These are phyloP conservation scores for Acorus calamus DNA, from an alignment of 106 monocot genomes.

Conservation along the genomic window DNA sequence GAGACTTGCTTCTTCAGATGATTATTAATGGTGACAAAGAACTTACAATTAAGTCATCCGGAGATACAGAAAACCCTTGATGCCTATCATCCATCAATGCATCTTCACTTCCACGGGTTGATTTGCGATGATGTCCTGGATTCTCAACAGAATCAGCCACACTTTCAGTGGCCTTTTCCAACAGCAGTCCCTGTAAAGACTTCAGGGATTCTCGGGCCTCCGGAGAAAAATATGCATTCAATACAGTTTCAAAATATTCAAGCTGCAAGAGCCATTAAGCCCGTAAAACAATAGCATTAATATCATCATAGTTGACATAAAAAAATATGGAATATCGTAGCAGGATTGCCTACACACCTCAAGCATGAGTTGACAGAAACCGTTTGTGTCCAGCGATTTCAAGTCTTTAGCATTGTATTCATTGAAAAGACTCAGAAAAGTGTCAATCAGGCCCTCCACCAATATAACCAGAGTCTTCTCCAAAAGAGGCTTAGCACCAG, in stretches of 20 bases:
- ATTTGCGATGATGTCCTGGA: conserved; percentile 67
- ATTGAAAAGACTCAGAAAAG: conserved; percentile 70
- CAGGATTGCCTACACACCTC: conserved; percentile 35
- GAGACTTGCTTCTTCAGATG: not conserved
- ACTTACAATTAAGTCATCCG: conserved; percentile 94
- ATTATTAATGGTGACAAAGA: not conserved
- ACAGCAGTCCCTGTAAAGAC: conserved; percentile 62
- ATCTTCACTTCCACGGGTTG: conserved; percentile 97
- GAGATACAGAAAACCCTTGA: conserved; percentile 42
- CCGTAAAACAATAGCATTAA: not conserved
- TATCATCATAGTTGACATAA: not conserved
- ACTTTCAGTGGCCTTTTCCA: conserved; percentile 80
- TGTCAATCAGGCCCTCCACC: conserved; percentile 90
- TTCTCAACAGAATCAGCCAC: conserved; percentile 49
- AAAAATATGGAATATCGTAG: not conserved
- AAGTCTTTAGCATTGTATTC: conserved; percentile 60
- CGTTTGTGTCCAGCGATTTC: conserved; percentile 68
- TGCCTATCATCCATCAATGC: conserved; percentile 67
- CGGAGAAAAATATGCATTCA: conserved; percentile 69
- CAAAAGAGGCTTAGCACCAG: conserved; percentile 70
- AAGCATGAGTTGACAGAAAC: conserved; percentile 95
- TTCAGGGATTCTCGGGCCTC: conserved; percentile 77
- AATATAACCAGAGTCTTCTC: conserved; percentile 78
- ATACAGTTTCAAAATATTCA: conserved; percentile 87
- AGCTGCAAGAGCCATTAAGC: conserved; percentile 39